Evolutionary conservation across 306 rosid genomes (phyloP).

Genomic region (Pyrus bretschneideri): DNA sequence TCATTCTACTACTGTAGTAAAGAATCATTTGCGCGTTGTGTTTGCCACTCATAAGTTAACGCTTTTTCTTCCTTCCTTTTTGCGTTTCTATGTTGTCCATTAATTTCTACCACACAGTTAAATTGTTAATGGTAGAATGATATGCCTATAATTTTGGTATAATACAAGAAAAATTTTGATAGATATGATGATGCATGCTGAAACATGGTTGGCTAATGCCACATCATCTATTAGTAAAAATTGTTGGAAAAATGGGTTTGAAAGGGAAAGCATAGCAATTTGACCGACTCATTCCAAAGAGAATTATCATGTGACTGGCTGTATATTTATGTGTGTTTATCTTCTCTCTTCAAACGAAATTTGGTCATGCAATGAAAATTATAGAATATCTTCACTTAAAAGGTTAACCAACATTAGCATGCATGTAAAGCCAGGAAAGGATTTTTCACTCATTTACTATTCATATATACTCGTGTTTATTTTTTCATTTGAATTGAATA

Average conservation of each 20-base stretch:
- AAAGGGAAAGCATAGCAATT: background rate
- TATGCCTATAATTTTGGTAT: constrained; percentile 19
- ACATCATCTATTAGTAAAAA: background rate
- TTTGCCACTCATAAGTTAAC: background rate
- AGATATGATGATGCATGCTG: constrained; percentile 14
- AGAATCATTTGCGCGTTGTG: too few species aligned
- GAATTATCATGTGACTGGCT: background rate
- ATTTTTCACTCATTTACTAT: too few species aligned
- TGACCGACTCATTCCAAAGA: background rate
- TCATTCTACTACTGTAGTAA: too few species aligned
- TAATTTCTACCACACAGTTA: background rate
- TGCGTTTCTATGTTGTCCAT: background rate
- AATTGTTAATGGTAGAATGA: constrained; percentile 1
- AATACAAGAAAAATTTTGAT: constrained; percentile 1
- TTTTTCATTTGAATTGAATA: too few species aligned
- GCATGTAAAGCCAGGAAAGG: background rate
- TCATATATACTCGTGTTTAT: too few species aligned
- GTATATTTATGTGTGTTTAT: too few species aligned
- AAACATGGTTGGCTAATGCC: background rate
- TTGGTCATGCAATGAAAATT: too few species aligned
- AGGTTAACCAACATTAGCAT: background rate
- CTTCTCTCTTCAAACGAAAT: too few species aligned
- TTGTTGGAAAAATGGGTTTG: background rate
- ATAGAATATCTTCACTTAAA: background rate
- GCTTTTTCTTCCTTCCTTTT: background rate